Evolutionary conservation across 257 asterid genomes (phyloP).

Genomic region (Solanum lycopersicoides): DNA sequence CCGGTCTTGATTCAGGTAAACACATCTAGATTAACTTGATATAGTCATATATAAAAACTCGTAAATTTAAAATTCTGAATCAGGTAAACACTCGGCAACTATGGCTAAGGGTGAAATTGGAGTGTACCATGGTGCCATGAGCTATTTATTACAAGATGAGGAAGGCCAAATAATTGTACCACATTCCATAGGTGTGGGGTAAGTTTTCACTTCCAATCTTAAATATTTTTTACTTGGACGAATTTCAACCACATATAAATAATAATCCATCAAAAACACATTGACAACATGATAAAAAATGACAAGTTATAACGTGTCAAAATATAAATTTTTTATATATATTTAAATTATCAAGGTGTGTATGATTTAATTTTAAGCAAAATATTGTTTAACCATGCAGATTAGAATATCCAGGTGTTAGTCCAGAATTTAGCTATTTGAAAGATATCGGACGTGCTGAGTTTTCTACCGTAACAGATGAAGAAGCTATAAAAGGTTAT

Average conservation of each 20-base stretch:
- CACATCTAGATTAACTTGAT: background rate
- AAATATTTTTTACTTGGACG: background rate
- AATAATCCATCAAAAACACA: background rate
- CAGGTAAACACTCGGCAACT: conserved; percentile 49
- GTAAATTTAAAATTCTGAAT: too few species aligned
- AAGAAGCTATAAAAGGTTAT: conserved; percentile 69
- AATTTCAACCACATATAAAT: background rate
- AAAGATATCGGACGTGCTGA: conserved; percentile 67
- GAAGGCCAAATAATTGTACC: conserved; percentile 6
- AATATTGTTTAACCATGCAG: conserved; percentile 14
- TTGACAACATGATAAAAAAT: background rate
- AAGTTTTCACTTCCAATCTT: background rate
- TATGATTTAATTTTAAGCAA: background rate
- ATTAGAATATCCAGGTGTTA: conserved; percentile 67
- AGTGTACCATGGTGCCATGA: conserved; percentile 72
- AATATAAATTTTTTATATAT: too few species aligned
- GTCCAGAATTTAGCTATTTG: conserved; percentile 73
- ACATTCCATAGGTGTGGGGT: background rate
- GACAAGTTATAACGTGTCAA: background rate
- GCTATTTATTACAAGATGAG: conserved; percentile 60
- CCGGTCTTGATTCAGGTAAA: conserved; percentile 19
- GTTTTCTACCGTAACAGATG: conserved; percentile 36
- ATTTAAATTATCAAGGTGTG: too few species aligned
- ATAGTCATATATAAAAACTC: too few species aligned
- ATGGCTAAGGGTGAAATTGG: conserved; percentile 52